phyloP scores from a whole-genome alignment of 371 early-diverging fungal species.

The Synchytrium microbalum region DNA sequence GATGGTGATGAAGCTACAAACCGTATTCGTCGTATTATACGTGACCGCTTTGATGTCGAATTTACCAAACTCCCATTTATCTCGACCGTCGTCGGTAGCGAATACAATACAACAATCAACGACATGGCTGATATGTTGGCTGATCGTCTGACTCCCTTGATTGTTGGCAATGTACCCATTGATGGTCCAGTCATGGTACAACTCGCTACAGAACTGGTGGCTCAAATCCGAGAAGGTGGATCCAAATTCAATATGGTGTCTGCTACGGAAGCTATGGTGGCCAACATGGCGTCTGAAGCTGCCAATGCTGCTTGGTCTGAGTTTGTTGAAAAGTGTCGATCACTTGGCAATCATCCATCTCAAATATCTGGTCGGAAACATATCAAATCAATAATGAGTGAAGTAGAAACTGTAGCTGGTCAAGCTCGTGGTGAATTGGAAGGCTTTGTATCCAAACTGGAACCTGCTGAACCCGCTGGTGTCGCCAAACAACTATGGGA shows the following conservation, averaged over 20 bases:
- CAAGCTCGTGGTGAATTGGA: conserved; percentile 35
- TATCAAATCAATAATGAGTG: conserved; percentile 36
- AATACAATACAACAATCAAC: conserved; percentile 24
- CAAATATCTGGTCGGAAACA: conserved; percentile 41
- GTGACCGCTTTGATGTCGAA: conserved; percentile 28
- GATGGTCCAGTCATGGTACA: conserved; percentile 36
- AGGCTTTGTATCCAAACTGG: conserved; percentile 29
- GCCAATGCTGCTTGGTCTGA: conserved; percentile 43
- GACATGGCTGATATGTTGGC: conserved; percentile 22
- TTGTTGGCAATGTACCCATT: conserved; percentile 30
- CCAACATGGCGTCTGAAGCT: conserved; percentile 46
- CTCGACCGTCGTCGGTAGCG: conserved; percentile 4
- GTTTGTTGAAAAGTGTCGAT: conserved; percentile 31
- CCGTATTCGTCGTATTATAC: conserved; percentile 31
- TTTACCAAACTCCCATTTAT: conserved; percentile 40
- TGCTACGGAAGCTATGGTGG: conserved; percentile 42
- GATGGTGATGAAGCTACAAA: conserved; percentile 45
- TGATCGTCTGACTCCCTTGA: conserved; percentile 26
- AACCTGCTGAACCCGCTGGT: conserved; percentile 33
- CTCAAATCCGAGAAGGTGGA: conserved; percentile 42
- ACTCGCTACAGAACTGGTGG: conserved; percentile 38
- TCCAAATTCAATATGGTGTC: conserved; percentile 43
- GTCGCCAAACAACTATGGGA: conserved; percentile 37
- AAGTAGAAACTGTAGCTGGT: conserved; percentile 39
- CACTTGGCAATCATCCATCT: conserved; percentile 34